These are phyloP conservation scores for Rhododendron kiyosumense DNA, from an alignment of 148 eudicot species.

Conservation along the genomic window DNA sequence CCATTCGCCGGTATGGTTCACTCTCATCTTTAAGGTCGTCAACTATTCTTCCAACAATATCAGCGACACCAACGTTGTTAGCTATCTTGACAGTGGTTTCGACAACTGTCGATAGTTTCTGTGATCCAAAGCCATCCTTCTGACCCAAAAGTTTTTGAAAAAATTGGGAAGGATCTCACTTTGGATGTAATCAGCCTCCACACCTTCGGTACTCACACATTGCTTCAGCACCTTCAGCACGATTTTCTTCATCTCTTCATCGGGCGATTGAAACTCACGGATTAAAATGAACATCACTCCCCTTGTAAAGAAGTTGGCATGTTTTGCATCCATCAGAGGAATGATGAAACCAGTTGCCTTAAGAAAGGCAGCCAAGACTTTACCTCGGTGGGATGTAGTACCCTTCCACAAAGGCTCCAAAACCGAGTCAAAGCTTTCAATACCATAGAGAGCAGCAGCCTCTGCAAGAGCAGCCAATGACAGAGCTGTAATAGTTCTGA, in stretches of 20 bases:
- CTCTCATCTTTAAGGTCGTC: constrained; percentile 97
- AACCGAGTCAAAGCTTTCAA: constrained; percentile 95
- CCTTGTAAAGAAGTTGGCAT: constrained; percentile 92
- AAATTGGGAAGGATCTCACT: constrained; percentile 88
- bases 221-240: constrained; percentile 95
- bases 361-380: constrained; percentile 91
- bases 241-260: constrained; percentile 99
- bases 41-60: constrained; percentile 83
- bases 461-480: constrained; percentile 69
- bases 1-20: constrained; percentile 95
- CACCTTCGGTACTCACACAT: constrained; percentile 97
- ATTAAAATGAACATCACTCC: constrained; percentile 87
- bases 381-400: constrained; percentile 92
- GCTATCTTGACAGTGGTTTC: constrained; percentile 96
- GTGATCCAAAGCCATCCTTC: constrained; percentile 94
- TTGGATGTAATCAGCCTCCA: constrained; percentile 85
- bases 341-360: constrained; percentile 95
- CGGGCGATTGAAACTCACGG: constrained; percentile 96
- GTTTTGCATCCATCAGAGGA: constrained; percentile 92
- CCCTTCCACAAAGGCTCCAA: constrained; percentile 98
- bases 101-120: constrained; percentile 93
- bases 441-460: constrained; percentile 92
- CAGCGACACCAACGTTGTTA: constrained; percentile 92
- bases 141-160: constrained; percentile 85
- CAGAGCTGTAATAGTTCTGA: no score